Base-by-base conservation (phyloP, 192 early-diverging fungal species). In the Diversispora epigaea region DNA sequence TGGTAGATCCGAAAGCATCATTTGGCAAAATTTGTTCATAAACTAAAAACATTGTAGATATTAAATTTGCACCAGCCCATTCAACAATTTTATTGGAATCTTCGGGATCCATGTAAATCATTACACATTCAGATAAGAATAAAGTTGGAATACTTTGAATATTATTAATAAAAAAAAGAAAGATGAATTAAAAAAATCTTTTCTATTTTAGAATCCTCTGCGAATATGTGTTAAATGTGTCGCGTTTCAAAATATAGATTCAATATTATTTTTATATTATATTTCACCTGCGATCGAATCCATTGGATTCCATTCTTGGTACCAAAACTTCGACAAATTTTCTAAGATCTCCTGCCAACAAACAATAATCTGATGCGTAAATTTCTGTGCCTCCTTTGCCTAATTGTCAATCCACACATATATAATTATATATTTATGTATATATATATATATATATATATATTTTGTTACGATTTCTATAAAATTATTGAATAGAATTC, bases 1-100 rank as follows among this genome's bases (percentile, higher is more conserved):
- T 99, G 82, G 91, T 92, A 52, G 84, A 78, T 2, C 97, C 97
- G 86, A 99, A 99, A 9, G 91, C 80, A 79, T 99, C 95, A 60
- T 90, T 76, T 0, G 97, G 97, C 25, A 88, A 78, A 71, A 99
- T 95, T 82, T 96, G 96, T 73, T 99, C 97, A 79, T 96, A 99
- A 4, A 91, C 83, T 14, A 95, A 75, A 73, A 97, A 92, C 15
- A 89, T 45, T 6, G 89, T 80, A 15, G 82, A 73, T 1, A 69
- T 57, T 46, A 91, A 75, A 21, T 82, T 77, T 5, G 75, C 45
- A 0, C 86, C 87, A 54, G 90, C 84, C 93, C 92, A 94, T 60
- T 88, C 77, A 4, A 99, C 64, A 47, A 99, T 91, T 4, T 54
- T 54, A 54, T 91, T 85, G 0, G 93, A 89, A 62, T 86, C 81